Percentiles rank a stretch among this genome's conserved stretches.
Evolutionary conservation across 352 stramenopile genomes (phyloP).

Genomic region (Globisporangium abappressorium): DNA sequence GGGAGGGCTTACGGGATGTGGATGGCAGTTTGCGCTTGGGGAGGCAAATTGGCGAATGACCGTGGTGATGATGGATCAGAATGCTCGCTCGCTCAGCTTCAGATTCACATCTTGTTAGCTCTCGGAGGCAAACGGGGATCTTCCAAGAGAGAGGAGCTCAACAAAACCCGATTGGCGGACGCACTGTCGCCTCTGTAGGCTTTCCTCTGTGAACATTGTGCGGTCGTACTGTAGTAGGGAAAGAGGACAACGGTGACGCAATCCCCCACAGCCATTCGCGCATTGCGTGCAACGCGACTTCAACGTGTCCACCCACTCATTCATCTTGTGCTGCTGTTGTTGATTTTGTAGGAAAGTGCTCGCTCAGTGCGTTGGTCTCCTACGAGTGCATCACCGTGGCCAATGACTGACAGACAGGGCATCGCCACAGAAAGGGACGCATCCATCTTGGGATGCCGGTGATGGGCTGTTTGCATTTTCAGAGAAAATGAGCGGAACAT

Average conservation of each 20-base stretch:
- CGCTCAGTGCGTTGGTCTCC: neutral
- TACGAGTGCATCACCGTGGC: neutral
- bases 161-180: neutral
- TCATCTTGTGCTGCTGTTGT: neutral
- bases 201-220: neutral
- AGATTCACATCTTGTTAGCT: constrained; percentile 14
- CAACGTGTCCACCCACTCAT: neutral
- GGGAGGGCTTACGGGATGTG: neutral
- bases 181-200: neutral
- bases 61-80: neutral
- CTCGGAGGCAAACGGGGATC: neutral
- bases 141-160: neutral
- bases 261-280: neutral
- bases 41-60: constrained; percentile 11
- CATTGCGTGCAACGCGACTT: neutral
- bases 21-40: neutral
- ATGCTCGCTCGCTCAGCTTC: neutral
- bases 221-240: neutral
- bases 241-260: neutral
- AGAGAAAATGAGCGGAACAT: neutral
- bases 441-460: neutral
- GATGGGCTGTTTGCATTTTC: neutral
- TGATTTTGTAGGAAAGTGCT: neutral
- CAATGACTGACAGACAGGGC: neutral
- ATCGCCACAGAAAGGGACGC: neutral